These are phyloP conservation scores for Glomus cerebriforme DNA, from an alignment of 192 early-diverging fungal species.

Conservation along the genomic window DNA sequence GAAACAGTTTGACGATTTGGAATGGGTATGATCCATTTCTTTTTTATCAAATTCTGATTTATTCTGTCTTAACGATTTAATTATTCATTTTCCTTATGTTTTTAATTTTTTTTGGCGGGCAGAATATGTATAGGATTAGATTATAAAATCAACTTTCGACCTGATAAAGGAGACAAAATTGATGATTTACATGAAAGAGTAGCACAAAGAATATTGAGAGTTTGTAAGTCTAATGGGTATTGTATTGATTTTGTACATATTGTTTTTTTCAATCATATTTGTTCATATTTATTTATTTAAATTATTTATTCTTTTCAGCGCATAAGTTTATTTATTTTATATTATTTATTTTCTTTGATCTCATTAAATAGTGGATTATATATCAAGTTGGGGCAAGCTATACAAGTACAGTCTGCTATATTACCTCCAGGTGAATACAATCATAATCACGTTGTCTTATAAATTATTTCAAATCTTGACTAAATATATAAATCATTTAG, in stretches of 20 bases:
- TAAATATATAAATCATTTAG: neutral
- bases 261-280: conserved; percentile 7
- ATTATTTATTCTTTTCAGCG: neutral
- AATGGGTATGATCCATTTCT: conserved; percentile 43
- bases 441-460: no score
- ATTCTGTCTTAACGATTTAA: neutral
- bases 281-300: neutral
- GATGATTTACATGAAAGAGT: conserved; percentile 72
- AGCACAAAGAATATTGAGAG: conserved; percentile 70
- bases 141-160: conserved; percentile 86
- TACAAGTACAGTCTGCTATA: conserved; percentile 67
- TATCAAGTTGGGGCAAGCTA: conserved; percentile 82
- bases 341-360: conserved; percentile 2
- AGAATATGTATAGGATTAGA: conserved; percentile 56
- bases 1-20: conserved; percentile 51
- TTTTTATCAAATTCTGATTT: neutral
- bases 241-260: neutral
- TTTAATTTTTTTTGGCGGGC: neutral
- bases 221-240: conserved; percentile 77
- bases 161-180: conserved; percentile 59
- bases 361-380: conserved; percentile 68
- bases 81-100: conserved; percentile 20
- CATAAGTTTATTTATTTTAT: neutral
- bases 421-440: conserved; percentile 54
- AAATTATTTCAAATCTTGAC: neutral